phyloP scores from a whole-genome alignment of 1,284 basidiomycete genomes.

The Papiliotrema flavescens region DNA sequence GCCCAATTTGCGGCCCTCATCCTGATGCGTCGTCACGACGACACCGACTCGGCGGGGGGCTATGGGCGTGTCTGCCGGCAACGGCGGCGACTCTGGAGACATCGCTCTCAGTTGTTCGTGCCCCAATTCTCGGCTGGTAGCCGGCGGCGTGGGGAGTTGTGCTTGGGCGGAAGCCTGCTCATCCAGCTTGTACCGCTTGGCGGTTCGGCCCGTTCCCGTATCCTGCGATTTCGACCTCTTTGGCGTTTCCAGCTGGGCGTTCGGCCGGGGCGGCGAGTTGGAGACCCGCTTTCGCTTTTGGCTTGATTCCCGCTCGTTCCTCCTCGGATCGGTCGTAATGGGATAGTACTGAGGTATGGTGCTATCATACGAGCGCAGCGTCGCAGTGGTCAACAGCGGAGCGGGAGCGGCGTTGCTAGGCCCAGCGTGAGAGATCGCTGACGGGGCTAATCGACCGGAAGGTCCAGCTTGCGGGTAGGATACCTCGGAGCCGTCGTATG shows the following conservation, averaged over 20 bases:
- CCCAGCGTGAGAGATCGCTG: no score
- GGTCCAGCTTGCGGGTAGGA: no score
- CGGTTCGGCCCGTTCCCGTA: conserved; percentile 6
- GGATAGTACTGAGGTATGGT: conserved; percentile 30
- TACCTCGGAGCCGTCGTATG: no score
- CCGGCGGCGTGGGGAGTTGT: conserved; percentile 9
- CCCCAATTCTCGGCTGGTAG: not conserved
- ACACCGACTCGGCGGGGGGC: conserved; percentile 18
- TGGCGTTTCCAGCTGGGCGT: conserved; percentile 21
- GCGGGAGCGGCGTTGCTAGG: conserved; percentile 4
- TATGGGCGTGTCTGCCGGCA: not conserved
- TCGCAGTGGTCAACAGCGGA: conserved; percentile 17
- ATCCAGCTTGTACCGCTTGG: conserved; percentile 7
- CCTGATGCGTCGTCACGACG: conserved; percentile 30
- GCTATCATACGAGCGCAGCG: conserved; percentile 23
- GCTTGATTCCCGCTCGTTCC: not conserved
- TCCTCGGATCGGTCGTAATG: conserved; percentile 11
- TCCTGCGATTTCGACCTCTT: conserved; percentile 16
- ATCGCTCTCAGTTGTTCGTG: not conserved
- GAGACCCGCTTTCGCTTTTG: conserved; percentile 12
- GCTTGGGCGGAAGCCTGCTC: not conserved
- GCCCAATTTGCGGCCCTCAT: conserved; percentile 40
- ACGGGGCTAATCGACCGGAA: no score
- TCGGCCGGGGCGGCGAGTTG: not conserved
- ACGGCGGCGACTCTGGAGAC: not conserved